A percentile compares a stretch with the other conserved stretches of the same genome.
phyloP scores from a whole-genome alignment of 352 stramenopile species.

The Globisporangium barbulae region DNA sequence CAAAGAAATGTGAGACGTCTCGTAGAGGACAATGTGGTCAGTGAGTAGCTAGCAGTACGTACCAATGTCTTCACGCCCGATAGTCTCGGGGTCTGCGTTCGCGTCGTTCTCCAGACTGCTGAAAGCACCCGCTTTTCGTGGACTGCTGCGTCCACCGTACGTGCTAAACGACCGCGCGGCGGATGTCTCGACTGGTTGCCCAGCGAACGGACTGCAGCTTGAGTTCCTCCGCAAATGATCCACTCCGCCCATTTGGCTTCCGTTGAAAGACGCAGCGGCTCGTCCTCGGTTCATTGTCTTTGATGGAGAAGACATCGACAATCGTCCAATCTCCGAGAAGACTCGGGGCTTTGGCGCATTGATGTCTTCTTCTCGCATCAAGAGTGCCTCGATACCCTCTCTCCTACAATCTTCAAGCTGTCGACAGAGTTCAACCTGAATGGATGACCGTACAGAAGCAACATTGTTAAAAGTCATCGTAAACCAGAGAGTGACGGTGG shows the following conservation, averaged over 20 bases:
- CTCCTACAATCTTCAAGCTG: constrained; percentile 37
- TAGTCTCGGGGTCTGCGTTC: constrained; percentile 7
- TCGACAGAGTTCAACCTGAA: constrained; percentile 27
- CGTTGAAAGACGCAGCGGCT: not conserved
- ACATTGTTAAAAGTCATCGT: not conserved
- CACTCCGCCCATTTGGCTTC: not conserved
- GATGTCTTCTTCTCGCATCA: constrained; percentile 75
- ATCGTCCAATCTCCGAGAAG: constrained; percentile 31
- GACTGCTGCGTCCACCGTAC: constrained; percentile 11
- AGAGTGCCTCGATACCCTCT: constrained; percentile 42
- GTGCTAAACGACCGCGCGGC: constrained; percentile 18
- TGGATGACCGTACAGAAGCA: not conserved
- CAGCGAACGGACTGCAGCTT: constrained; percentile 13
- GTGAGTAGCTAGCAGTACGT: not conserved
- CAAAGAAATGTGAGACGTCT: not conserved
- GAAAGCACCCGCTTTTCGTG: constrained; percentile 4
- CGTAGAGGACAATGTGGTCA: not conserved
- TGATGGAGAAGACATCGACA: constrained; percentile 6
- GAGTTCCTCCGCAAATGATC: constrained; percentile 16
- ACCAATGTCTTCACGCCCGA: constrained; percentile 27
- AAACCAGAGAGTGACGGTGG: not conserved
- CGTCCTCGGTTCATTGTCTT: not conserved
- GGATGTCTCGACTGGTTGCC: constrained; percentile 17
- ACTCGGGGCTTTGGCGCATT: constrained; percentile 43
- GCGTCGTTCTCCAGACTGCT: constrained; percentile 12